Base-by-base conservation (phyloP, 306 rosid species). In the Quercus agrifolia region DNA sequence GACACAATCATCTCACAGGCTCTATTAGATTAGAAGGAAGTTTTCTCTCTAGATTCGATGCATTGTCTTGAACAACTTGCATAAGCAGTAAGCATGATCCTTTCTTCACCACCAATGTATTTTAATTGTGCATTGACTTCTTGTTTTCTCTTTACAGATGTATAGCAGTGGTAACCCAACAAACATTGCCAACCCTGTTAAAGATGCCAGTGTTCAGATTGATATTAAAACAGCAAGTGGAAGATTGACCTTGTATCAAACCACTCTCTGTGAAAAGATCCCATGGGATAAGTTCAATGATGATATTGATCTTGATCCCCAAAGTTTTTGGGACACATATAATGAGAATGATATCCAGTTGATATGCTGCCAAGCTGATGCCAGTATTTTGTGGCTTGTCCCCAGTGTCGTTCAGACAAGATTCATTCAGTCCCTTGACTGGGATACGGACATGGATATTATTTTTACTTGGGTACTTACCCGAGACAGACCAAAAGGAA, bases 151-250 rank as follows among this genome's bases (percentile, higher is more conserved):
- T 76, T 73, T 27, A 41, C 94, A 96, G 99, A 96, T 93, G 99
- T 96, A 96, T 80, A 96, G 99, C 85, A 96, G 99, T 74, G 99
- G 99, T 74, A 96, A 96, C 88, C 99, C 99, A 3, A 96, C 99
- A 76, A 96, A 96, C 85, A 93, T 91, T 69, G 98, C 92, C 74
- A 96, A 96, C 86, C 99, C 98, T 54, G 88, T 96, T 74, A 96
- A 91, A 83, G 99, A 96, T 84, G 99, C 97, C 67, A 93, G 80
- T 87, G 91, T 90, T 85, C 97, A 85, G 79, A 76, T 96, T 83
- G 98, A 93, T 83, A 88, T 96, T 78, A 93, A 84, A 89, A 96
- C 98, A 75, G 67, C 62, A 14, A 83, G 95, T 77, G 99, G 99
- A 83, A 91, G 89, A 85, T 83, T 96, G 90, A 96, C 86, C 52